Percentiles rank a stretch among this genome's conserved stretches.
These are phyloP conservation scores for Fraxinus americana DNA, from an alignment of 257 asterid species.

Conservation along the genomic window DNA sequence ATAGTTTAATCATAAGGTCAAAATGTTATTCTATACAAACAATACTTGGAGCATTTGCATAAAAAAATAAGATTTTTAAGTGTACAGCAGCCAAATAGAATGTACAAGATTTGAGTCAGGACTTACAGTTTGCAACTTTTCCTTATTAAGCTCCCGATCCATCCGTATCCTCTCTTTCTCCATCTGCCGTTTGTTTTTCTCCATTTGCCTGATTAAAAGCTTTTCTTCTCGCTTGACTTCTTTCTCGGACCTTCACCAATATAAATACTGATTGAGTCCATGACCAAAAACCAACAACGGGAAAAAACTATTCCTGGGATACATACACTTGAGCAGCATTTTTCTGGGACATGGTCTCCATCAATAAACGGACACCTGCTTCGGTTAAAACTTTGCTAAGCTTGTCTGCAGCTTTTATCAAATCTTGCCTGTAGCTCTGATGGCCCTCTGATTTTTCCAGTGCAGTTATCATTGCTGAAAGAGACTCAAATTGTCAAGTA, in stretches of 20 bases:
- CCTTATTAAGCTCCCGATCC: constrained; percentile 68
- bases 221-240: constrained; percentile 59
- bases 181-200: constrained; percentile 69
- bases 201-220: constrained; percentile 65
- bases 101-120: constrained; percentile 14
- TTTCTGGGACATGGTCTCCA: constrained; percentile 52
- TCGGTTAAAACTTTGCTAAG: constrained; percentile 64
- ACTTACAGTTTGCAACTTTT: constrained; percentile 73
- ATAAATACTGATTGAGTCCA: constrained; percentile 26
- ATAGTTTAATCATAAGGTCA: constrained; percentile 3
- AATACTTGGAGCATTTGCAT: background rate
- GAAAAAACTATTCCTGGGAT: constrained; percentile 22
- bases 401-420: constrained; percentile 71
- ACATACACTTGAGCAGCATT: constrained; percentile 67
- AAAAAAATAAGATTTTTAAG: background rate
- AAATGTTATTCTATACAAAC: constrained; percentile 3
- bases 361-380: constrained; percentile 66
- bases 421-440: constrained; percentile 50
- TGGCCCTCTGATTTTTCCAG: constrained; percentile 51
- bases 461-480: constrained; percentile 71
- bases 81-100: constrained; percentile 9
- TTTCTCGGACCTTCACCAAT: constrained; percentile 74
- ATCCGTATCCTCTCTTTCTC: constrained; percentile 76
- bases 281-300: constrained; percentile 16
- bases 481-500: constrained; percentile 19